Base-by-base conservation (phyloP, 805 yeast species). In the Myxozyma lipomycoides region DNA sequence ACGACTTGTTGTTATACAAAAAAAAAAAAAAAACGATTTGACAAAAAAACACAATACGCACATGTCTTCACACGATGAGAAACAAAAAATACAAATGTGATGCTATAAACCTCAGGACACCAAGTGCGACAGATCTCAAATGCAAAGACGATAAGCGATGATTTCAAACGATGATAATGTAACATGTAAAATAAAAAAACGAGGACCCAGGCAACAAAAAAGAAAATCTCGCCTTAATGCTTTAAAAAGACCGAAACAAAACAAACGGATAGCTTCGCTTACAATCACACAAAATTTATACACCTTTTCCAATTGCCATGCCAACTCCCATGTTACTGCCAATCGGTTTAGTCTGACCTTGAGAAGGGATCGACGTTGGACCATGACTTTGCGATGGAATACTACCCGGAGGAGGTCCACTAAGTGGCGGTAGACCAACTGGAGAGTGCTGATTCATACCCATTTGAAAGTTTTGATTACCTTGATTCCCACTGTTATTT, bases 401-500 rank as follows among this genome's bases (percentile, higher is more conserved):
- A 23, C 32, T 12, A n/a, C 35, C 17, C 10, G 35, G 37, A 6
- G 24, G 28, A 9, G 37, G 6, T 5, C 49, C 49, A n/a, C 34
- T 46, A 17, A 37, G 15, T 12, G 21, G 7, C 12, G 32, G 43
- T 15, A 15, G 3, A 21, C 17, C 32, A 23, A 40, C 43, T 7
- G 40, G 40, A n/a, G 40, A 37, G 40, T 37, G 40, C 40, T 37
- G 40, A 28, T 28, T 28, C 32, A 28, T 28, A 12, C 32, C 32
- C 12, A 9, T 28, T 7, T 7, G 7, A 12, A 9, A 9, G 12
- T 28, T 28, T 12, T 35, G 38, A 15, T 15, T 35, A 15, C 19
- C 18, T 35, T 35, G 38, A 17, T 59, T 63, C 35, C 70, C 70
- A 36, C 70, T 65, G 74, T 68, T 58, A 40, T 74, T 78, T 3